phyloP scores from a whole-genome alignment of 805 yeast species.

The Saturnispora mendoncae region DNA sequence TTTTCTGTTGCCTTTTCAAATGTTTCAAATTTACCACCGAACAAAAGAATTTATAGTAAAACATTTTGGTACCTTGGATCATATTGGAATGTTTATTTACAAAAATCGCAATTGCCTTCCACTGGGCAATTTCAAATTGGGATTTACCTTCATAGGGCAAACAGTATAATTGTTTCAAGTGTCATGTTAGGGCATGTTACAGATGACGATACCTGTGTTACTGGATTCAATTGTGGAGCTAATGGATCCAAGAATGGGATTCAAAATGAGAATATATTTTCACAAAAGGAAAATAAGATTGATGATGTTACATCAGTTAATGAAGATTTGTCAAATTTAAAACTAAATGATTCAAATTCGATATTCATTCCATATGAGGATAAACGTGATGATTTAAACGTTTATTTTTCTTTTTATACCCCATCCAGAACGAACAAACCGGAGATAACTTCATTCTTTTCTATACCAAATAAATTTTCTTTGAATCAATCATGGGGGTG shows the following conservation, averaged over 20 bases:
- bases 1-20: slow-evolving; percentile 45
- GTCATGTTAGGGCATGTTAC: not conserved
- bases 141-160: slow-evolving; percentile 46
- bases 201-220: slow-evolving; percentile 6
- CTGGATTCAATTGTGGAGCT: slow-evolving; percentile 8
- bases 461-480: slow-evolving; percentile 45
- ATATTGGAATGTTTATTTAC: slow-evolving; percentile 48
- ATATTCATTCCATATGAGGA: slow-evolving; percentile 32
- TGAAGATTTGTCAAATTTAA: slow-evolving; percentile 18
- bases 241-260: slow-evolving; percentile 28
- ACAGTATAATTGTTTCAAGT: slow-evolving; percentile 16
- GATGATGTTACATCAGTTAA: slow-evolving; percentile 10
- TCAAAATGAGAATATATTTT: slow-evolving; percentile 31
- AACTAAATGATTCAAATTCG: not conserved
- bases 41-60: slow-evolving; percentile 41
- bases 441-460: slow-evolving; percentile 43
- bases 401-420: slow-evolving; percentile 46
- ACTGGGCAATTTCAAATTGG: slow-evolving; percentile 43
- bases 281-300: slow-evolving; percentile 13
- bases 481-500: slow-evolving; percentile 55
- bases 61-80: slow-evolving; percentile 56
- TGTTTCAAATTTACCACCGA: slow-evolving; percentile 36
- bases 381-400: slow-evolving; percentile 36
- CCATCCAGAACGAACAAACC: slow-evolving; percentile 41
- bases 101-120: slow-evolving; percentile 33